Percentiles rank a stretch among this genome's conserved stretches.
phyloP scores from a whole-genome alignment of 805 yeast genomes.

The Cyberlindnera xishuangbannaensis region DNA sequence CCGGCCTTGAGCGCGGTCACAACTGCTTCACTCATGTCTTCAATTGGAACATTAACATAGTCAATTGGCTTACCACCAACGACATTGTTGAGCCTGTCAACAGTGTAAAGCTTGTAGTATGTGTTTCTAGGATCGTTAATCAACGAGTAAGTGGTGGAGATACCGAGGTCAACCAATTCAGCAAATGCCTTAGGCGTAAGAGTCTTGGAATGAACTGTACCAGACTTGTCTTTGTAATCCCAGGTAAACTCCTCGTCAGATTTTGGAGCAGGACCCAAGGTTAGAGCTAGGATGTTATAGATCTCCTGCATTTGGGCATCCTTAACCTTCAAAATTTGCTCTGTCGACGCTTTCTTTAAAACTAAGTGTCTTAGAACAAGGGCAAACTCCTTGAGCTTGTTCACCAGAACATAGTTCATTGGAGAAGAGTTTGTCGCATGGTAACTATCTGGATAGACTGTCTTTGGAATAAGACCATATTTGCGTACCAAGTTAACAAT shows the following conservation, averaged over 20 bases:
- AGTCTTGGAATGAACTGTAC: slow-evolving; percentile 37
- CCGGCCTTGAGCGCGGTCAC: slow-evolving; percentile 60
- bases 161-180: slow-evolving; percentile 46
- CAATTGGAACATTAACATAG: slow-evolving; percentile 61
- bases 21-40: slow-evolving; percentile 50
- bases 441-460: slow-evolving; percentile 60
- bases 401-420: slow-evolving; percentile 56
- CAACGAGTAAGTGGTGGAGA: slow-evolving; percentile 52
- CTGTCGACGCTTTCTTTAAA: slow-evolving; percentile 34
- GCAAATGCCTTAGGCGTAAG: slow-evolving; percentile 64
- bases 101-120: slow-evolving; percentile 54
- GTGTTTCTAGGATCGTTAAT: slow-evolving; percentile 77
- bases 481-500: slow-evolving; percentile 66
- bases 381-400: slow-evolving; percentile 71
- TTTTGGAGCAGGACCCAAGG: slow-evolving; percentile 72
- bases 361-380: slow-evolving; percentile 51
- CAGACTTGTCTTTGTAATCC: slow-evolving; percentile 69
- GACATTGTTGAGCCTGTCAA: slow-evolving; percentile 70
- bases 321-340: slow-evolving; percentile 31
- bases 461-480: slow-evolving; percentile 77
- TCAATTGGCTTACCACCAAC: slow-evolving; percentile 60
- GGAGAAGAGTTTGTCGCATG: slow-evolving; percentile 43
- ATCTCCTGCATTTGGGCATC: slow-evolving; percentile 50
- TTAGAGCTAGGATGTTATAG: slow-evolving; percentile 55
- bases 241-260: slow-evolving; percentile 62